phyloP scores from a whole-genome alignment of 208 protist species.

The Wallacemonas sp. region DNA sequence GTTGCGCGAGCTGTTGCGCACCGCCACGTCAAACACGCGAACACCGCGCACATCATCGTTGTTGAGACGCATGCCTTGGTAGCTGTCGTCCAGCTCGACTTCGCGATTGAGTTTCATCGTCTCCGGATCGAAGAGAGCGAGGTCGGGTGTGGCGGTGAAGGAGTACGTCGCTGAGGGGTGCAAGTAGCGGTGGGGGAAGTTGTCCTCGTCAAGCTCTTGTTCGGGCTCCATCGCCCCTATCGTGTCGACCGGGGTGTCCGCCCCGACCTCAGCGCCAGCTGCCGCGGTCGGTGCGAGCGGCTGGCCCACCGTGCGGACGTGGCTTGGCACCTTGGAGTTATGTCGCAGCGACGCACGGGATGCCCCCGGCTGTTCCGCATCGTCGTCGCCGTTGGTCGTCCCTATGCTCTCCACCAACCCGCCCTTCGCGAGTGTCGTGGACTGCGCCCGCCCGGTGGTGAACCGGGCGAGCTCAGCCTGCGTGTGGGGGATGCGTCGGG shows the following conservation, averaged over 20 bases:
- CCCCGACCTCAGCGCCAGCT: neutral
- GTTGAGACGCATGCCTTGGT: constrained; percentile 68
- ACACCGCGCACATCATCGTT: constrained; percentile 53
- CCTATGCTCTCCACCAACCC: too few relatives aligned
- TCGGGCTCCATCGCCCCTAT: constrained; percentile 21
- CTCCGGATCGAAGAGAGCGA: constrained; percentile 45
- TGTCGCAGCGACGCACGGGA: neutral
- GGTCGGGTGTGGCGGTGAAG: constrained; percentile 34
- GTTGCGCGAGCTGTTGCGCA: constrained; percentile 72
- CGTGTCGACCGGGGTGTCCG: neutral
- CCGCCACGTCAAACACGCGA: constrained; percentile 75
- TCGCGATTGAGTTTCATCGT: constrained; percentile 52
- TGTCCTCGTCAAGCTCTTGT: constrained; percentile 76
- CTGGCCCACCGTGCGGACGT: neutral
- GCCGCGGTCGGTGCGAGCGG: too few relatives aligned
- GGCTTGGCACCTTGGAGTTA: neutral
- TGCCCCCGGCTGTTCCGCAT: neutral
- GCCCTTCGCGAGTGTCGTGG: too few relatives aligned
- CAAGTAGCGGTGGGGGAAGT: constrained; percentile 81
- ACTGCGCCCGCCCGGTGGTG: neutral
- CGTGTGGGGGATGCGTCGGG: constrained; percentile 69
- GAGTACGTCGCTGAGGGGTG: constrained; percentile 69
- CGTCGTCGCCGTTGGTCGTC: neutral
- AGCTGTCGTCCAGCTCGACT: constrained; percentile 56
- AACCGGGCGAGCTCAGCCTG: constrained; percentile 24